These are phyloP conservation scores for Isatis lusitanica DNA, from an alignment of 441 rosid genomes.

Conservation along the genomic window DNA sequence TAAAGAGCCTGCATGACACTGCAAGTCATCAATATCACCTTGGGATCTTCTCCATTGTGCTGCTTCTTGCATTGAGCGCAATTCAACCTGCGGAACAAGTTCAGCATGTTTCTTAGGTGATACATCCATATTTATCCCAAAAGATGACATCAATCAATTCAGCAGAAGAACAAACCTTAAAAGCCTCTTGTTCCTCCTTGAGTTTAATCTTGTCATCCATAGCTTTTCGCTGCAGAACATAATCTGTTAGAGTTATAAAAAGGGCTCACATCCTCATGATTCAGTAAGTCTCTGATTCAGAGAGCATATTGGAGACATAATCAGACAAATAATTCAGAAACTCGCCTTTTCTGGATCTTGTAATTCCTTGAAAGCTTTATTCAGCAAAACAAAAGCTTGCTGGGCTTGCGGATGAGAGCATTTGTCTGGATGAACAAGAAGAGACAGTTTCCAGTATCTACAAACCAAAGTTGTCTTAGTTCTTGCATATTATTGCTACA, in stretches of 20 bases:
- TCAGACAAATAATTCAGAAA: neutral
- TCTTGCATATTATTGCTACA: neutral
- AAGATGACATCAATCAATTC: neutral
- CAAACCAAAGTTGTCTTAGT: conserved; percentile 2
- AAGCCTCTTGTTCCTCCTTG: conserved; percentile 80
- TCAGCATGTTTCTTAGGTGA: neutral
- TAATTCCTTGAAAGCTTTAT: conserved; percentile 85
- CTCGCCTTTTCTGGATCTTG: conserved; percentile 86
- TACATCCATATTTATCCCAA: conserved; percentile 7
- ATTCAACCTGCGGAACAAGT: conserved; percentile 56
- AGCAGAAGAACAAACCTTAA: conserved; percentile 60
- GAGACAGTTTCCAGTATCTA: conserved; percentile 97
- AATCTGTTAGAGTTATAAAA: conserved; percentile 14
- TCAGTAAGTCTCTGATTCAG: neutral
- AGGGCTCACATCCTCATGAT: neutral
- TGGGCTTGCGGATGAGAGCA: conserved; percentile 95
- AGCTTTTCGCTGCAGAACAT: conserved; percentile 62
- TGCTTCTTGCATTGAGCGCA: conserved; percentile 89
- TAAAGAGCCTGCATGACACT: conserved; percentile 5
- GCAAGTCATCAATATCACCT: conserved; percentile 44
- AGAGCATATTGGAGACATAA: neutral
- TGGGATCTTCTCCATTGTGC: conserved; percentile 94
- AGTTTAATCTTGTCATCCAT: conserved; percentile 88
- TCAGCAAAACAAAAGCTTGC: conserved; percentile 77
- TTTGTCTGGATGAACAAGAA: conserved; percentile 93